phyloP scores from a whole-genome alignment of 1,284 basidiomycete species.

The Porogramme epimiltina region DNA sequence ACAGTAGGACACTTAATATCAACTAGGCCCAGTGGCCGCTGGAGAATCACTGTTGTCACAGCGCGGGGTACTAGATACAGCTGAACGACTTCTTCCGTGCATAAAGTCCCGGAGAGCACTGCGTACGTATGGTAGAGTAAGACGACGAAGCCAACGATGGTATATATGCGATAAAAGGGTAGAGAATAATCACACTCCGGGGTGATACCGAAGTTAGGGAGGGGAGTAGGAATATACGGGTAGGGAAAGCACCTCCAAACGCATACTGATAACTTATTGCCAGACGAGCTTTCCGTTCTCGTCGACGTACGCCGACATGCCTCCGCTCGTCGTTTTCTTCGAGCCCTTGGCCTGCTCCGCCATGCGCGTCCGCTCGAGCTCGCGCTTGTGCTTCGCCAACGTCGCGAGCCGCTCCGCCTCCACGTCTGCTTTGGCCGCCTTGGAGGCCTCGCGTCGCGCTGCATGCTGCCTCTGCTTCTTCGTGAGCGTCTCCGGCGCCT shows the following conservation, averaged over 20 bases:
- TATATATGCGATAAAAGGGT: conserved; percentile 13
- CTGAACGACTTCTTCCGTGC: conserved; percentile 13
- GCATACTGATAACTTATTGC: conserved; percentile 19
- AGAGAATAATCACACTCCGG: neutral
- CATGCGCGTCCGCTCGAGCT: conserved; percentile 56
- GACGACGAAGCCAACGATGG: conserved; percentile 8
- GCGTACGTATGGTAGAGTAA: neutral
- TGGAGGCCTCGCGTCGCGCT: conserved; percentile 56
- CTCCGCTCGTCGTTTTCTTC: conserved; percentile 27
- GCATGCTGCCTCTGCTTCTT: conserved; percentile 75
- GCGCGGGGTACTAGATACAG: conserved; percentile 18
- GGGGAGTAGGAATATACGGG: no score
- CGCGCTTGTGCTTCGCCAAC: conserved; percentile 61
- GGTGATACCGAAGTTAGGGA: neutral
- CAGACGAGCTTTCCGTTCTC: conserved; percentile 35
- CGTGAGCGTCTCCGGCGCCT: conserved; percentile 47
- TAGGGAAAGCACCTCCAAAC: no score
- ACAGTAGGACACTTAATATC: no score
- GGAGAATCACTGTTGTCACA: no score
- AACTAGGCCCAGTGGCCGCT: no score
- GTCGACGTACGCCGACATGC: conserved; percentile 32
- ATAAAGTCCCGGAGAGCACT: conserved; percentile 15
- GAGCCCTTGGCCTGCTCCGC: conserved; percentile 43
- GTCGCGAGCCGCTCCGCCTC: conserved; percentile 54
- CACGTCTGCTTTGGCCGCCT: conserved; percentile 54